Conservation (phyloP, 2,329 filamentous ascomycete species). For the Chalara sp. region DNA sequence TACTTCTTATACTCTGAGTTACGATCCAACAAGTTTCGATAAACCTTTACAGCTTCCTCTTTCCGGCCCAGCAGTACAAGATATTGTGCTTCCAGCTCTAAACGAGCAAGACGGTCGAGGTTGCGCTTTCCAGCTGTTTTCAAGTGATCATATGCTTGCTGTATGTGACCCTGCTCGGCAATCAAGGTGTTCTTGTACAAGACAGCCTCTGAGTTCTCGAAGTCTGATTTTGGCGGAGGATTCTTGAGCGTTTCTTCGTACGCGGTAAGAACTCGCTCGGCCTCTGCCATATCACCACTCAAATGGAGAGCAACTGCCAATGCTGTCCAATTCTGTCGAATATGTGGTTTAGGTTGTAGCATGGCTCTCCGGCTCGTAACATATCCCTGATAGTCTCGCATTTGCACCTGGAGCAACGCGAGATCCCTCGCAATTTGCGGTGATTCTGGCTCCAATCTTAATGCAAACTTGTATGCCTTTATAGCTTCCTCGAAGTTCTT, state of each 20-base stretch:
- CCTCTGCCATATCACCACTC: conserved; percentile 74
- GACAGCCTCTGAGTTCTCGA: conserved; percentile 88
- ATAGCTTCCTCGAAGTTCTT: conserved; percentile 99
- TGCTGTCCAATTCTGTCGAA: conserved; percentile 96
- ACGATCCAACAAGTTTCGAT: conserved; percentile 72
- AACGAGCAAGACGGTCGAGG: conserved; percentile 74
- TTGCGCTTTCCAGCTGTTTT: conserved; percentile 70
- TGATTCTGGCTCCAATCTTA: conserved; percentile 89
- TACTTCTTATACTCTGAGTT: conserved; percentile 86
- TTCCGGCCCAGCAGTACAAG: conserved; percentile 69
- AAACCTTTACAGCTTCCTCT: conserved; percentile 75
- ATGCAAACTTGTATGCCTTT: conserved; percentile 96
- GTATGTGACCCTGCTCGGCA: conserved; percentile 76
- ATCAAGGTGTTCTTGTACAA: conserved; percentile 96
- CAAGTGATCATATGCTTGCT: conserved; percentile 81
- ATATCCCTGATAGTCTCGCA: conserved; percentile 92
- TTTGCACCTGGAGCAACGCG: conserved; percentile 89
- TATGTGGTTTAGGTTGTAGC: conserved; percentile 72
- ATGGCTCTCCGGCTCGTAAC: conserved; percentile 83
- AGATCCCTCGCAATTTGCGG: conserved; percentile 90
- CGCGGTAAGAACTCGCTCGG: conserved; percentile 83
- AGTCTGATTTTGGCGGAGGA: conserved; percentile 67
- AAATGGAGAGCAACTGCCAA: conserved; percentile 90
- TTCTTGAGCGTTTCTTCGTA: conserved; percentile 91
- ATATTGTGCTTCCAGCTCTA: conserved; percentile 84